A percentile compares a stretch with the other conserved stretches of the same genome.
phyloP scores from a whole-genome alignment of 1,139 yeast genomes.

The Komagataea norvegica region DNA sequence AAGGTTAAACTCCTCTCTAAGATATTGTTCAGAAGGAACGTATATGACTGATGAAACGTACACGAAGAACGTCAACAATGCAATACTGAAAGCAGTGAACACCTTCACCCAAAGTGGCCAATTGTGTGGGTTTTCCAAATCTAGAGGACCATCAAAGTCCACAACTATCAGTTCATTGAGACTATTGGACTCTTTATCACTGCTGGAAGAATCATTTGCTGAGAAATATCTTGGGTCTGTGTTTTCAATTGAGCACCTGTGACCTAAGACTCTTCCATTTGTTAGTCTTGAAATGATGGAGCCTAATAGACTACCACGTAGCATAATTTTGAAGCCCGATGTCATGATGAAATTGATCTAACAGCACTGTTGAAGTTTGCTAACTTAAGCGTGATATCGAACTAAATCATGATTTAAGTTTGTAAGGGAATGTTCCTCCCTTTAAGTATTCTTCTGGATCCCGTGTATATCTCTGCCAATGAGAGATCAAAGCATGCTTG shows the following conservation, averaged over 20 bases:
- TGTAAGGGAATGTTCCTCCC: too few species aligned
- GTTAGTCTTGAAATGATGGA: conserved; percentile 33
- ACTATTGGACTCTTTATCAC: neutral
- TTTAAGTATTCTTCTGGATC: too few species aligned
- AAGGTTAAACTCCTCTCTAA: conserved; percentile 41
- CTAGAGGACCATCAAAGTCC: conserved; percentile 1
- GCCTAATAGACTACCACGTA: conserved; percentile 3
- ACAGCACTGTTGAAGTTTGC: neutral
- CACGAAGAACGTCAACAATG: conserved; percentile 46
- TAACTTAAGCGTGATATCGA: too few species aligned
- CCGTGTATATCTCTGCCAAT: too few species aligned
- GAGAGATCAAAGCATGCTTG: too few species aligned
- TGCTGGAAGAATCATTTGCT: neutral
- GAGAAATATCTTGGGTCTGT: neutral
- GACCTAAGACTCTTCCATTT: neutral
- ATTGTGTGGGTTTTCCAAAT: conserved; percentile 42
- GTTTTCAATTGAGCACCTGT: neutral
- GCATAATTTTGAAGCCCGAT: neutral
- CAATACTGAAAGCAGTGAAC: conserved; percentile 37
- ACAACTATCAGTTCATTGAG: neutral
- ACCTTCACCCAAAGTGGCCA: conserved; percentile 43
- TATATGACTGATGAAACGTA: conserved; percentile 61
- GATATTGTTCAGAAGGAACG: conserved; percentile 47
- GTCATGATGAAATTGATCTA: neutral
- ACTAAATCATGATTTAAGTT: too few species aligned